phyloP scores from a whole-genome alignment of 768 basidiomycete species.

The Serendipita vermifera region DNA sequence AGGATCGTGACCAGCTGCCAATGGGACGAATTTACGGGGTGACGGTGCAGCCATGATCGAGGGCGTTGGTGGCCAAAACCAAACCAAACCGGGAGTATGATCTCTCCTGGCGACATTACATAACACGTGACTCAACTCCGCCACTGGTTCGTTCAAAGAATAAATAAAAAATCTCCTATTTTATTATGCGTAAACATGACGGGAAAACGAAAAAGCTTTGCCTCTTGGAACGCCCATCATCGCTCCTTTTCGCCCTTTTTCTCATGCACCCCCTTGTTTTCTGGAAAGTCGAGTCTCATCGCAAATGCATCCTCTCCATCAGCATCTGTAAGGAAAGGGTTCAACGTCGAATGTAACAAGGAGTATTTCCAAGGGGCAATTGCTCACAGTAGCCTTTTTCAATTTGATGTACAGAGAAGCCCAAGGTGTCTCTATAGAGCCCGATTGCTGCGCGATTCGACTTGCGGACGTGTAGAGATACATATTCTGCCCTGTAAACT shows the following conservation, averaged over 20 bases:
- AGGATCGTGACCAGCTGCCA: constrained; percentile 11
- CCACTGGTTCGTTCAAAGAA: no score
- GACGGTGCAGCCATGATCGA: constrained; percentile 9
- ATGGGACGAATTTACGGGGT: constrained; percentile 14
- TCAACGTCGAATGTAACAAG: constrained; percentile 6
- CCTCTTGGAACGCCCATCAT: not conserved
- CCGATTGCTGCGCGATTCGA: constrained; percentile 88
- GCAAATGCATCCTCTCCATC: constrained; percentile 92
- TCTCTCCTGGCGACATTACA: no score
- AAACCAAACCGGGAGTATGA: not conserved
- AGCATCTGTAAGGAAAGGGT: constrained; percentile 45
- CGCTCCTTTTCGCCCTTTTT: constrained; percentile 1
- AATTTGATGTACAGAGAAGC: constrained; percentile 73
- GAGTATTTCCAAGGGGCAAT: not conserved
- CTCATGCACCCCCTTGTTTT: constrained; percentile 10
- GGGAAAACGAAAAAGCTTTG: no score
- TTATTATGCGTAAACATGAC: no score
- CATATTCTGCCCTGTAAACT: constrained; percentile 72
- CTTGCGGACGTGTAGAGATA: constrained; percentile 84
- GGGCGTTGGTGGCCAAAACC: not conserved
- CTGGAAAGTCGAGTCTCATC: constrained; percentile 57
- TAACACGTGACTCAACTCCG: no score
- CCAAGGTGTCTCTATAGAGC: constrained; percentile 78
- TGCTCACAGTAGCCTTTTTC: constrained; percentile 85
- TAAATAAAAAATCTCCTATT: no score